Conservation (phyloP, 139 green algal species). For the Chlamydomonas schloesseri region DNA sequence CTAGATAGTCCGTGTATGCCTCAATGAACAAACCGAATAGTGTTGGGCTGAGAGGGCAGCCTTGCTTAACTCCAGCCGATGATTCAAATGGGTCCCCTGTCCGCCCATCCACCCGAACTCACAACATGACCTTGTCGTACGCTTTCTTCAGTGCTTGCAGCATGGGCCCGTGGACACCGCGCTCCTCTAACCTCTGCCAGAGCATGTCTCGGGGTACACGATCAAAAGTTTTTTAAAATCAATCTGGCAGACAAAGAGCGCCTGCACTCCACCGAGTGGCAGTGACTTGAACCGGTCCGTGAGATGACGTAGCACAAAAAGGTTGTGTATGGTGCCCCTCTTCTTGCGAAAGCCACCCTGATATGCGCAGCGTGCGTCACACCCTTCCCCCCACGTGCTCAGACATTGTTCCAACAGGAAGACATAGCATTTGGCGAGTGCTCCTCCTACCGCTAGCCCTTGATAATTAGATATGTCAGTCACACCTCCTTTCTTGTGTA, state of each 20-base stretch:
- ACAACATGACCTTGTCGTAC: neutral
- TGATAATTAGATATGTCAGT: no score
- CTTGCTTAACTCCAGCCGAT: neutral
- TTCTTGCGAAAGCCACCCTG: neutral
- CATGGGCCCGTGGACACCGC: no score
- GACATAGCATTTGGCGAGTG: neutral
- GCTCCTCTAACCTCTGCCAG: no score
- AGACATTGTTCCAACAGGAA: neutral
- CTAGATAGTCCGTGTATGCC: no score
- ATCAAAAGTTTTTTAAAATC: neutral
- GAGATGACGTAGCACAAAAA: neutral
- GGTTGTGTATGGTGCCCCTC: neutral
- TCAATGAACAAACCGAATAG: no score
- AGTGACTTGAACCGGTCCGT: neutral
- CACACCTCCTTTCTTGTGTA: no score
- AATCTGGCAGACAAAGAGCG: no score
- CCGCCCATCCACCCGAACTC: neutral
- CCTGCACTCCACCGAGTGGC: no score
- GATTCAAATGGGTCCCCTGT: neutral
- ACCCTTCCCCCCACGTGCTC: neutral
- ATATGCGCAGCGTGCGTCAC: neutral
- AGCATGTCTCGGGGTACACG: no score
- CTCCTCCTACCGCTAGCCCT: neutral
- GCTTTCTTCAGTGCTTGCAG: neutral
- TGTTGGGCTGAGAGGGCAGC: no score